phyloP scores from a whole-genome alignment of 176 grass and related monocot species.

The Otatea glauca region DNA sequence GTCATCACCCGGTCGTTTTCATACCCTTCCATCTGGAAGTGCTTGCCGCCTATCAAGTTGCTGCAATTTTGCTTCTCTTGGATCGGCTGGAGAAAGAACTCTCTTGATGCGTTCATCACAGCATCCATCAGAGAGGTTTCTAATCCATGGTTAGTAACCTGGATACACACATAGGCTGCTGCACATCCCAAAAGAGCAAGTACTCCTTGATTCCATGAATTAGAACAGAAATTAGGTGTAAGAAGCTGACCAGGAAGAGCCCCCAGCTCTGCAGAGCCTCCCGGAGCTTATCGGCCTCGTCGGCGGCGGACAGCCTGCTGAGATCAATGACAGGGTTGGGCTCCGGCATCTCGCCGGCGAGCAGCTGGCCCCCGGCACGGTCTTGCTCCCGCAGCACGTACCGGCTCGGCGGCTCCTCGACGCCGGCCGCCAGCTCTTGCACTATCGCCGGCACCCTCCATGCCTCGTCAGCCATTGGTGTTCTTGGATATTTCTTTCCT shows the following conservation, averaged over 20 bases:
- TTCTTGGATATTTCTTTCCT: no score
- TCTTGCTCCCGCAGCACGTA: constrained; percentile 35
- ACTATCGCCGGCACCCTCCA: constrained; percentile 22
- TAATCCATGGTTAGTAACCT: constrained; percentile 10
- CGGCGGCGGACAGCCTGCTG: constrained; percentile 19
- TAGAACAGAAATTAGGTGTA: no score
- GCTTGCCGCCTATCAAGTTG: constrained; percentile 57
- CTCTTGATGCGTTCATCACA: constrained; percentile 30
- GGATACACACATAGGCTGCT: no score
- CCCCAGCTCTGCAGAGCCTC: constrained; percentile 56
- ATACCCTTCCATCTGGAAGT: constrained; percentile 62
- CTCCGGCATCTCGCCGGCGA: background rate
- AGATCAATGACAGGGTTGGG: constrained; percentile 45
- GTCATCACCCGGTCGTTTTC: constrained; percentile 55
- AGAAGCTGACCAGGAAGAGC: constrained; percentile 42
- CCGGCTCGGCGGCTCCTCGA: constrained; percentile 44
- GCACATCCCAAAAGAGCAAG: no score
- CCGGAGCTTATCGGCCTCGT: constrained; percentile 52
- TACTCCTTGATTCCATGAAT: no score
- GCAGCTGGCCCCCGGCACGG: background rate
- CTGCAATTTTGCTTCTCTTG: constrained; percentile 56
- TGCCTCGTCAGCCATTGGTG: no score
- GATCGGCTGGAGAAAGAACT: constrained; percentile 51
- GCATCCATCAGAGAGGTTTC: constrained; percentile 55
- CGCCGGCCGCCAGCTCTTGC: constrained; percentile 43